Conservation (phyloP, 257 asterid genomes). For the Nicotiana tomentosiformis region DNA sequence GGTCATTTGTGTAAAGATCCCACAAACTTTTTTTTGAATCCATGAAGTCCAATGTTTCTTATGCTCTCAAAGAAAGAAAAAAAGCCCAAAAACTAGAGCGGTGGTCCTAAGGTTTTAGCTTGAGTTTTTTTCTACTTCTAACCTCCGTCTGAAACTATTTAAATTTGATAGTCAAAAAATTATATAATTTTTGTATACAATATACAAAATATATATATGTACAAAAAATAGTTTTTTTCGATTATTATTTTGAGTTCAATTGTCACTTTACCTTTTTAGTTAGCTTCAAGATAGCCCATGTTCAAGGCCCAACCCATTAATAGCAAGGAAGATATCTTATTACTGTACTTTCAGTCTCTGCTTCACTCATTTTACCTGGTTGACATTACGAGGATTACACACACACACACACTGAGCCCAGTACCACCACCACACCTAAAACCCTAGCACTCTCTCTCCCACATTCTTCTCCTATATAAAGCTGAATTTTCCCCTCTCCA, state of each 20-base stretch:
- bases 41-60: too few species aligned
- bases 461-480: background rate
- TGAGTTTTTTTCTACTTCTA: too few species aligned
- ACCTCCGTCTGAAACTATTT: too few species aligned
- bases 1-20: too few species aligned
- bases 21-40: too few species aligned
- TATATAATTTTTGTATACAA: too few species aligned
- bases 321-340: background rate
- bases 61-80: background rate
- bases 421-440: slow-evolving; percentile 14
- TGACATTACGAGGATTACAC: background rate
- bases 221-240: too few species aligned
- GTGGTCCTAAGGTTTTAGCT: background rate
- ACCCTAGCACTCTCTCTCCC: slow-evolving; percentile 32
- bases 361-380: slow-evolving; percentile 5
- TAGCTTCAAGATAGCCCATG: background rate
- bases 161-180: too few species aligned
- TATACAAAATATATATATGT: too few species aligned
- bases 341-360: too few species aligned
- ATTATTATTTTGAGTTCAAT: too few species aligned
- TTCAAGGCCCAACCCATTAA: background rate
- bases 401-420: slow-evolving; percentile 3
- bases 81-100: background rate
- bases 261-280: too few species aligned
- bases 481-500: background rate